A percentile compares a stretch with the other conserved stretches of the same genome.
These are phyloP conservation scores for Irpex lacteus DNA, from an alignment of 1,284 basidiomycete genomes.

Conservation along the genomic window DNA sequence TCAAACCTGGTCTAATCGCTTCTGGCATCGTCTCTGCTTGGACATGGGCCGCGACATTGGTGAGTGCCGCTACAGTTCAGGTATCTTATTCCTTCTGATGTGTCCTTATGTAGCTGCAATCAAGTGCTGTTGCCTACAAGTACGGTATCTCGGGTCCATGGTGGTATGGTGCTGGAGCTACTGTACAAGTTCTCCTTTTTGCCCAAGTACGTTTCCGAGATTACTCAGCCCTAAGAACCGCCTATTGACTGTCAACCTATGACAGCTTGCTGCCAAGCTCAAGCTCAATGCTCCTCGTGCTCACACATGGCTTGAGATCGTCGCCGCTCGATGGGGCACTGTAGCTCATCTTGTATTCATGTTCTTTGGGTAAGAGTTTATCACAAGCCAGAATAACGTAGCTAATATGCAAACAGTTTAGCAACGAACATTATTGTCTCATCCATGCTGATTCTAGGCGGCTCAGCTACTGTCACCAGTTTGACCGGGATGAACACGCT, in stretches of 20 bases:
- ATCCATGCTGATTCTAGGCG: slow-evolving; percentile 59
- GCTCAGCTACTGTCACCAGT: slow-evolving; percentile 58
- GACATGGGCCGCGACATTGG: slow-evolving; percentile 81
- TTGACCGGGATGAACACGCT: slow-evolving; percentile 55
- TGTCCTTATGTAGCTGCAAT: slow-evolving; percentile 54
- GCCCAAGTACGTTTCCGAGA: slow-evolving; percentile 26
- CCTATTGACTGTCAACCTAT: background rate
- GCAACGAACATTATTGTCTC: slow-evolving; percentile 65
- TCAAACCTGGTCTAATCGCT: slow-evolving; percentile 89
- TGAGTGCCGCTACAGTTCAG: slow-evolving; percentile 29
- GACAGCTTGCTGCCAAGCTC: slow-evolving; percentile 47
- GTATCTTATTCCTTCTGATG: background rate
- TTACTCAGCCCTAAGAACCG: background rate
- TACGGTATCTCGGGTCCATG: slow-evolving; percentile 65
- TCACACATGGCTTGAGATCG: slow-evolving; percentile 65
- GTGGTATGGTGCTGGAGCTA: slow-evolving; percentile 47
- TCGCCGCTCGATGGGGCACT: slow-evolving; percentile 54
- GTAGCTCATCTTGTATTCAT: slow-evolving; percentile 60
- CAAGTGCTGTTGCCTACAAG: slow-evolving; percentile 80
- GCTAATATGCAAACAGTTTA: slow-evolving; percentile 32
- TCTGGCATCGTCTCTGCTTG: slow-evolving; percentile 85
- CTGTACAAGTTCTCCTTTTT: slow-evolving; percentile 54
- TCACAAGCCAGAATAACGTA: slow-evolving; percentile 1
- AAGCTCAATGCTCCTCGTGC: slow-evolving; percentile 62
- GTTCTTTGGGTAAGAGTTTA: slow-evolving; percentile 51